Evolutionary conservation across 495 filamentous ascomycete genomes (phyloP).

Genomic region (Cairneyella variabilis): DNA sequence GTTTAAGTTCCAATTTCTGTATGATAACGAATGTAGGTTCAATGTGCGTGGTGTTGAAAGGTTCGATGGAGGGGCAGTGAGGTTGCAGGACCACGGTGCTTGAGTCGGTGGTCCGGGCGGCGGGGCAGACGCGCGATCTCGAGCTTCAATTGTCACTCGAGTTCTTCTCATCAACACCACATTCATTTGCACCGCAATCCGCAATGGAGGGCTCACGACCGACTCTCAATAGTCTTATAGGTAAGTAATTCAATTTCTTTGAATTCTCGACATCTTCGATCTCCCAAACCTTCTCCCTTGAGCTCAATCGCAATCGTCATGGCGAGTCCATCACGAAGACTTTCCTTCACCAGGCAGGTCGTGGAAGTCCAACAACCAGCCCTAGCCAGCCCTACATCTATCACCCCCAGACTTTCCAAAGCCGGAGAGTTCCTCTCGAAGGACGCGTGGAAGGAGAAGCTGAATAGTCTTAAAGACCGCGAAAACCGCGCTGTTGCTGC

Average conservation of each 20-base stretch:
- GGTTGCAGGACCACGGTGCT: conserved; percentile 2
- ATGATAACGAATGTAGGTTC: background rate
- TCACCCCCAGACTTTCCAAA: too few relatives aligned
- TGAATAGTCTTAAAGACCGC: too few relatives aligned
- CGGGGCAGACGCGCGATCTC: background rate
- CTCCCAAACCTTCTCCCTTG: background rate
- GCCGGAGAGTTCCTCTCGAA: too few relatives aligned
- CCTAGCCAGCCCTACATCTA: too few relatives aligned
- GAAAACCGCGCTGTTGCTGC: conserved; percentile 38
- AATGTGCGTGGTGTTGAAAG: background rate
- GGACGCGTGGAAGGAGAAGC: too few relatives aligned
- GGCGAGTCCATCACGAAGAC: background rate
- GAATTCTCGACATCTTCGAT: too few relatives aligned
- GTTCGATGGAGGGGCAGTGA: conserved; percentile 6
- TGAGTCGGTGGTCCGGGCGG: conserved; percentile 4
- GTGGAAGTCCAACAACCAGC: too few relatives aligned
- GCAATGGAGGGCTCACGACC: conserved; percentile 21
- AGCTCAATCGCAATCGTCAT: background rate
- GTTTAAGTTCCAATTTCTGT: background rate
- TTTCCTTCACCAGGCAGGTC: background rate
- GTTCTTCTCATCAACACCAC: background rate
- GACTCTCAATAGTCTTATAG: conserved; percentile 20
- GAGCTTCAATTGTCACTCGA: background rate
- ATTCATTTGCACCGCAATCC: background rate
- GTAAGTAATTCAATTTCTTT: too few relatives aligned